Percentiles rank a stretch among this genome's conserved stretches.
phyloP scores from a whole-genome alignment of 306 rosid genomes.

The Casuarina cunninghamiana region DNA sequence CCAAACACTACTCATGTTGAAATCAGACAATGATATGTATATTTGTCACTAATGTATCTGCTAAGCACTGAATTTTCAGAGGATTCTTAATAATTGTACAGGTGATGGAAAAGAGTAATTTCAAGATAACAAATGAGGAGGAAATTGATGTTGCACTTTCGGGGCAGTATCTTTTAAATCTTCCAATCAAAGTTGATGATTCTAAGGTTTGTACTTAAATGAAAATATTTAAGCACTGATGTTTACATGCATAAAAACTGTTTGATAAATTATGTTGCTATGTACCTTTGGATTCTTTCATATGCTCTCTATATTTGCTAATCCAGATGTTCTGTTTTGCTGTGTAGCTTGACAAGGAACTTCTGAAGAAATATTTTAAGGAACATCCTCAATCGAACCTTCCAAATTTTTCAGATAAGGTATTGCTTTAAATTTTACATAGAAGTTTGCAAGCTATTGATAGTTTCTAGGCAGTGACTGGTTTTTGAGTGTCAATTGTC shows the following conservation, averaged over 20 bases:
- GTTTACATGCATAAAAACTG: not conserved
- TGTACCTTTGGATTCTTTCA: conserved; percentile 23
- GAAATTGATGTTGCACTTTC: conserved; percentile 85
- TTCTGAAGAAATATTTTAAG: conserved; percentile 71
- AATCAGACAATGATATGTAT: not conserved
- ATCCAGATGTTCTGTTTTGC: conserved; percentile 21
- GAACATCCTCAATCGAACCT: conserved; percentile 59
- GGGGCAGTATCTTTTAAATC: conserved; percentile 92
- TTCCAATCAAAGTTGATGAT: conserved; percentile 89
- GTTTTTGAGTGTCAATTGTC: not conserved
- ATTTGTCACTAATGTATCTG: conserved; percentile 2
- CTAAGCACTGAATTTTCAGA: conserved; percentile 7
- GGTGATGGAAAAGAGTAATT: conserved; percentile 97
- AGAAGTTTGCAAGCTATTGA: not conserved
- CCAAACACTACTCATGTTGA: not conserved
- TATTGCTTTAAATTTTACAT: conserved; percentile 32
- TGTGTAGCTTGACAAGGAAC: conserved; percentile 81
- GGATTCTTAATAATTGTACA: conserved; percentile 27
- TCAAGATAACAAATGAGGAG: conserved; percentile 70
- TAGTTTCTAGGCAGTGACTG: conserved; percentile 4
- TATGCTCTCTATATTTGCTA: conserved; percentile 33
- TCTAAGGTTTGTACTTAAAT: conserved; percentile 63
- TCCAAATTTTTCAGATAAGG: conserved; percentile 90
- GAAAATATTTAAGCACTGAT: not conserved
- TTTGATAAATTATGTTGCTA: not conserved